phyloP scores from a whole-genome alignment of 306 rosid species.

The Vigna unguiculata region DNA sequence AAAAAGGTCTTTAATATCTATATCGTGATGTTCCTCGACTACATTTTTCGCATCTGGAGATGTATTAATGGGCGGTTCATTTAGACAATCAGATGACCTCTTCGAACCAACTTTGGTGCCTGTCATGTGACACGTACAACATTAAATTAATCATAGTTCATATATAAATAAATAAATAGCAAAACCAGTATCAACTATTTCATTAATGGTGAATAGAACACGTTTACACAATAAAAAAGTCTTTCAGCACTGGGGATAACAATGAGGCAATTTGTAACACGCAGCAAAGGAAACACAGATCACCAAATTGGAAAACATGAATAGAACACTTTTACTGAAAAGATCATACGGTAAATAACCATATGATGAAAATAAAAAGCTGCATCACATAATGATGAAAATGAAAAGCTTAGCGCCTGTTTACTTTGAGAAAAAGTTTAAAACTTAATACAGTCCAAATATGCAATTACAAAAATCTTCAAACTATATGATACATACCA shows the following conservation, averaged over 20 bases:
- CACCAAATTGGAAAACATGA: slow-evolving; percentile 31
- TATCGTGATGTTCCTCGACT: slow-evolving; percentile 72
- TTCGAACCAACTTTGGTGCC: slow-evolving; percentile 66
- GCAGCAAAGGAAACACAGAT: slow-evolving; percentile 12
- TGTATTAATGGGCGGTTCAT: slow-evolving; percentile 53
- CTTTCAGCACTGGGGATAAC: not conserved
- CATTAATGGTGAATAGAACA: slow-evolving; percentile 16
- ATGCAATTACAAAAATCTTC: slow-evolving; percentile 26
- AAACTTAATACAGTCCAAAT: slow-evolving; percentile 19
- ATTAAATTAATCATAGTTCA: slow-evolving; percentile 27
- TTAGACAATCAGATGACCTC: slow-evolving; percentile 51
- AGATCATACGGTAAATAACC: slow-evolving; percentile 23
- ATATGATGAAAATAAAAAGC: slow-evolving; percentile 29
- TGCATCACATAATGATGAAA: slow-evolving; percentile 31
- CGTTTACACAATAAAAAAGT: not conserved
- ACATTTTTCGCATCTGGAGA: slow-evolving; percentile 70
- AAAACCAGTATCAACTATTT: slow-evolving; percentile 15
- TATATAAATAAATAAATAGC: not conserved
- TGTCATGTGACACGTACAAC: slow-evolving; percentile 45
- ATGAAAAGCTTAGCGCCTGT: slow-evolving; percentile 6
- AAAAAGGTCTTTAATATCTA: slow-evolving; percentile 73
- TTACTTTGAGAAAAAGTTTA: slow-evolving; percentile 21
- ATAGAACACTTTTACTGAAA: slow-evolving; percentile 11
- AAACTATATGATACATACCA: slow-evolving; percentile 55
- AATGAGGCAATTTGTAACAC: not conserved